phyloP scores from a whole-genome alignment of 1,284 basidiomycete species.

The Tilletia setariae region DNA sequence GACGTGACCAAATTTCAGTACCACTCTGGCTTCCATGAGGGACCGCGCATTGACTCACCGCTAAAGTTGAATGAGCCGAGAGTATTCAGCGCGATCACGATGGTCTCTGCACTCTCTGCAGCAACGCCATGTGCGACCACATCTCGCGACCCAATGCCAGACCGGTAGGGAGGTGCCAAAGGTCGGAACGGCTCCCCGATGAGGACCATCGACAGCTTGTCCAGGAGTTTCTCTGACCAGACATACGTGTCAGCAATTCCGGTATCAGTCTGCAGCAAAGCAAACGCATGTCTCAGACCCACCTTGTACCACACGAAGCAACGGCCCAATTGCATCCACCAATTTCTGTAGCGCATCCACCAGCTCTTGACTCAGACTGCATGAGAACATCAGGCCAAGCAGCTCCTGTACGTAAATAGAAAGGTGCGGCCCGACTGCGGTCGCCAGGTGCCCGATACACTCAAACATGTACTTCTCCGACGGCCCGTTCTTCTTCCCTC shows the following conservation, averaged over 20 bases:
- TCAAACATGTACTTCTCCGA: constrained; percentile 95
- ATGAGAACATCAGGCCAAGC: constrained; percentile 93
- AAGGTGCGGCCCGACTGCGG: constrained; percentile 90
- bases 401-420: constrained; percentile 86
- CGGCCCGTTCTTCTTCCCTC: constrained; percentile 87
- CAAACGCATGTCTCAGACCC: background rate
- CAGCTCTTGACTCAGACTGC: constrained; percentile 85
- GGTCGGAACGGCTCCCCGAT: constrained; percentile 49
- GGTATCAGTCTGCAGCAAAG: too few relatives aligned
- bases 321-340: constrained; percentile 80
- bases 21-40: too few relatives aligned
- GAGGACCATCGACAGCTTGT: constrained; percentile 47
- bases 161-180: constrained; percentile 39
- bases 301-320: constrained; percentile 82
- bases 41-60: constrained; percentile 26
- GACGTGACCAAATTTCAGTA: background rate
- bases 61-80: constrained; percentile 91
- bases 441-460: constrained; percentile 92
- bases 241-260: too few relatives aligned
- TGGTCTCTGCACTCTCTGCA: constrained; percentile 62
- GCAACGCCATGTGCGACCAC: background rate
- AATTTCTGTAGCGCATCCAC: constrained; percentile 81
- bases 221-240: constrained; percentile 58
- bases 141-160: background rate
- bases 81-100: constrained; percentile 81